Base-by-base conservation (phyloP, 225 moss, liverwort and hornwort genomes). In the Sphagnum tenellum region DNA sequence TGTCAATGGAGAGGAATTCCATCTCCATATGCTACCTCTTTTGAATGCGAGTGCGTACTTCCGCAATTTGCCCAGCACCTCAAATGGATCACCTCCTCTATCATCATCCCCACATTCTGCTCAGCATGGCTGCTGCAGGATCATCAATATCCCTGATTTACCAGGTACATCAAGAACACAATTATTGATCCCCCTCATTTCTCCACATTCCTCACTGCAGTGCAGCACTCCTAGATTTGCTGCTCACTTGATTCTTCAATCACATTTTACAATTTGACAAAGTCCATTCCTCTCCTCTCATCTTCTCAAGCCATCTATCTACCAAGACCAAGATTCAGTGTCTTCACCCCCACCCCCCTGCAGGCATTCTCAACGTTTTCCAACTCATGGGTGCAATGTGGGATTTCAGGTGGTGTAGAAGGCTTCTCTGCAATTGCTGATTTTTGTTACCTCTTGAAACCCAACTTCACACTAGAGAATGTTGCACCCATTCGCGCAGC, bases 41-140 rank as follows among this genome's bases (percentile, higher is more conserved):
- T 71, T 91, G 54, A 94, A 94, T 63, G 94, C 89, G 44, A 90
- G 89, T 50, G 68, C 81, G 7, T 94, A 94, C 54, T 94, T 94
- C 52, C 87, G 94, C 29, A 83, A 77, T 46, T 55, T 91, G 53
- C 70, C 79, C 29, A 75, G 68, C 47, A 63, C 14, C 48, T 78
- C 70, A 0, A 70, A 68, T 61, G 70, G 76, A 60, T 55, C 81
- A 0, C 75, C 81, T 2, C 58, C 68, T 47, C 12, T 68, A 3
- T 60, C 29, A 29, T 29, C 29, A 29, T 29, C 29, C 29, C 29
- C 29, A 29, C 29, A 29, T 29, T 29, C 29, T 29, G 29, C 29
- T 29, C 29, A 29, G 65, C 14, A 74, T 75, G 1, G 57, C 71
- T 6, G 60, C 10, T 58, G 63, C 11, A 57, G 73, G 65, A 69